phyloP scores from a whole-genome alignment of 140 eudicot genomes.

The Anethum foeniculum region DNA sequence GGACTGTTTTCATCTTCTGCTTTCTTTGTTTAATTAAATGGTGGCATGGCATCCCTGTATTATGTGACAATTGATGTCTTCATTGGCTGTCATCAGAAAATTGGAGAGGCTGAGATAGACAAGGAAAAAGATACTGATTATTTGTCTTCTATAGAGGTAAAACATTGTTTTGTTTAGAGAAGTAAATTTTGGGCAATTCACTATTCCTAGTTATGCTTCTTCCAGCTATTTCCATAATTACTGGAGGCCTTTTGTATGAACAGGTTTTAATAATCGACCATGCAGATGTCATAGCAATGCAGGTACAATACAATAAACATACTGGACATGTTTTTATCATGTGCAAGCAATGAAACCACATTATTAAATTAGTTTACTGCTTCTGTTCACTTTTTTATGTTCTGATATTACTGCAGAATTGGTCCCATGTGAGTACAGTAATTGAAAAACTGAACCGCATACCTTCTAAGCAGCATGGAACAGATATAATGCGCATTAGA shows the following conservation, averaged over 20 bases:
- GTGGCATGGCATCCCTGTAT: not conserved
- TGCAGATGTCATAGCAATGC: conserved; percentile 88
- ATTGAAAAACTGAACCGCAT: conserved; percentile 59
- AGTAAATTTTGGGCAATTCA: not conserved
- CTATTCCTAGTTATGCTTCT: conserved; percentile 2
- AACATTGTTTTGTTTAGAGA: not conserved
- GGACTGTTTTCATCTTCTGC: not conserved
- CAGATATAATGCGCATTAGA: conserved; percentile 88
- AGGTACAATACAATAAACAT: conserved; percentile 33
- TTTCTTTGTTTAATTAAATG: not conserved
- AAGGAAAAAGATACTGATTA: conserved; percentile 89
- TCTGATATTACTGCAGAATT: conserved; percentile 52
- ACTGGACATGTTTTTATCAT: not conserved
- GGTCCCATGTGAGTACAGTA: conserved; percentile 79
- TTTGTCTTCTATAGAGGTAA: conserved; percentile 89
- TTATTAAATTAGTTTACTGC: not conserved
- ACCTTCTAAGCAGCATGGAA: conserved; percentile 76
- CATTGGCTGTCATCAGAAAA: conserved; percentile 48
- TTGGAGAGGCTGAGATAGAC: conserved; percentile 68
- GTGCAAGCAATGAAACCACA: not conserved
- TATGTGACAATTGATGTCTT: not conserved
- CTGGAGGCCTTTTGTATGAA: conserved; percentile 16
- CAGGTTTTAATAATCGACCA: conserved; percentile 89
- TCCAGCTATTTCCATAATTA: conserved; percentile 3
- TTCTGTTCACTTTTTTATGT: not conserved